Base-by-base conservation (phyloP, 73 alveolate genomes). In the Paraurostyla sp. region DNA sequence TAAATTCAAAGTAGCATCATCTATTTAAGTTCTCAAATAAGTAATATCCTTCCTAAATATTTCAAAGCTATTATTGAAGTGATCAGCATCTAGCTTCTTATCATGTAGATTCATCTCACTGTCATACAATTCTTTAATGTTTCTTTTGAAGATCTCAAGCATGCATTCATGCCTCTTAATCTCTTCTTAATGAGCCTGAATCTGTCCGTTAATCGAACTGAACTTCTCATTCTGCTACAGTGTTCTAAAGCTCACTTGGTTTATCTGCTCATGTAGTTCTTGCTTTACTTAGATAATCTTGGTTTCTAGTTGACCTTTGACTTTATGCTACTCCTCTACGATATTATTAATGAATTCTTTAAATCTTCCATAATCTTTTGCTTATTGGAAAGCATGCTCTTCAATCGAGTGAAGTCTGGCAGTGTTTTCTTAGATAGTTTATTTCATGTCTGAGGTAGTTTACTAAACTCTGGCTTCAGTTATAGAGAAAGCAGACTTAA, bases 91-190 rank as follows among this genome's bases (percentile, higher is more conserved):
- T 25, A 73, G 27, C 33, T 73, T 73, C n/a, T 42, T 73, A 23
- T 73, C 86, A 16, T 9, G 9, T 30, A 73, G 18, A 73, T 38
- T 43, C 65, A 43, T 73, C 18, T 43, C 71, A 23, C 49, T 43
- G 4, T 73, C 86, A 27, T 73, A 73, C 25, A 73, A 56, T 27
- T 73, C 86, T 23, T 43, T 73, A 0, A 73, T 73, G 46, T 73
- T 73, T 73, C 86, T 42, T 48, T 73, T 73, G 27, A 48, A 73
- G 41, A 73, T 73, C 27, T 73, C 86, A 1, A 48, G 7, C 18
- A 73, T 73, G 7, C 60, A 51, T 25, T 73, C 86, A 25, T 48
- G 71, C 40, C 86, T 73, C 45, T 49, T 73, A 6, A 73, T 22
- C 27, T 73, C 86, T 15, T 73, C 71, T 30, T 16, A 18, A 73